Conservation (phyloP, 1,139 yeast species). For the Candida sanyaensis region DNA sequence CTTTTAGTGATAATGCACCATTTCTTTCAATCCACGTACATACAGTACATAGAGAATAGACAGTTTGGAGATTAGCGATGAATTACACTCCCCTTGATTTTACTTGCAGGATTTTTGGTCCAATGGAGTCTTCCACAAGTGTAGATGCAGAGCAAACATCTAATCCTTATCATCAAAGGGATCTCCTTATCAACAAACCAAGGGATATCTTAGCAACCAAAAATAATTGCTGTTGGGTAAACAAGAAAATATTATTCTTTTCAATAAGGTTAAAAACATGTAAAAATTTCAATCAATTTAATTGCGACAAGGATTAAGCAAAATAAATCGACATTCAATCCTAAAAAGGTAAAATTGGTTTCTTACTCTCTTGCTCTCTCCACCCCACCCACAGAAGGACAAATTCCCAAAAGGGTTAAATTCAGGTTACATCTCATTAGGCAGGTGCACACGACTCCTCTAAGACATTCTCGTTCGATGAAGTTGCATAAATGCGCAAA, state of each 20-base stretch:
- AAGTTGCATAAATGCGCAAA: background rate
- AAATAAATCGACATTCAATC: too few species aligned
- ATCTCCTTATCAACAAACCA: too few species aligned
- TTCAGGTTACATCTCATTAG: slow-evolving; percentile 1
- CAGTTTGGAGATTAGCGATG: background rate
- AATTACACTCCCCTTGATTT: background rate
- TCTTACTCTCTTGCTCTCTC: too few species aligned
- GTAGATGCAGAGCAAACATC: too few species aligned
- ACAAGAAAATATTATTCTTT: too few species aligned
- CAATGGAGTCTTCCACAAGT: too few species aligned
- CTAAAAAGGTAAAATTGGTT: too few species aligned
- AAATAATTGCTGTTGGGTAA: too few species aligned
- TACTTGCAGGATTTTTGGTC: too few species aligned
- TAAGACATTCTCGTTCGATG: background rate
- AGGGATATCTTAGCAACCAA: too few species aligned
- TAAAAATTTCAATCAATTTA: background rate
- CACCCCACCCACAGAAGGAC: background rate
- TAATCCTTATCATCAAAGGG: background rate
- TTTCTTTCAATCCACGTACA: background rate
- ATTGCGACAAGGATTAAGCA: too few species aligned
- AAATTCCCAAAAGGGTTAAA: slow-evolving; percentile 1
- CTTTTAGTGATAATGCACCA: too few species aligned
- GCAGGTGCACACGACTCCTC: background rate
- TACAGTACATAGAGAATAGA: background rate
- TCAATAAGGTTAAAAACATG: background rate